Conservation (phyloP, 2,329 filamentous ascomycete genomes). For the Aspergillus neotritici region DNA sequence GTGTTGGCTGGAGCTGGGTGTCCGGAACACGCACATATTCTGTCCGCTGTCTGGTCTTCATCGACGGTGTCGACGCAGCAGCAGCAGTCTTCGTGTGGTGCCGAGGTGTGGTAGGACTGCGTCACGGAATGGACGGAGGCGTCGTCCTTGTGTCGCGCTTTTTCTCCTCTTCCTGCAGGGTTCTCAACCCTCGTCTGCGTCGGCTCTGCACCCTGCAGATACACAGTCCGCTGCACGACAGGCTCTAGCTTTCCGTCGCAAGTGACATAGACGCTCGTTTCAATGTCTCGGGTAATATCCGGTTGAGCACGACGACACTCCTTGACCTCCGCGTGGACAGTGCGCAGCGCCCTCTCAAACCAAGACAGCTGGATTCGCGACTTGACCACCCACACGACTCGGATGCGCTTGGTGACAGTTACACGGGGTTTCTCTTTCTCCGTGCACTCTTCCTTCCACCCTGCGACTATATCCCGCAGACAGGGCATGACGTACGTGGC, state of each 20-base stretch:
- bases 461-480: conserved; percentile 51
- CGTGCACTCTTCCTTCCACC: conserved; percentile 35
- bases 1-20: conserved; percentile 12
- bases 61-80: conserved; percentile 46
- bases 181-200: conserved; percentile 9
- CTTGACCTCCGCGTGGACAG: conserved; percentile 41
- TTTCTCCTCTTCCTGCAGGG: not conserved
- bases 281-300: conserved; percentile 40
- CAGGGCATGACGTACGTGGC: conserved; percentile 54
- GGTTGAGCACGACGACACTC: conserved; percentile 25
- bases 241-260: conserved; percentile 45
- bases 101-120: conserved; percentile 9
- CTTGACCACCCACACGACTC: conserved; percentile 57
- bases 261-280: conserved; percentile 52
- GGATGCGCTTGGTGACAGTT: conserved; percentile 45
- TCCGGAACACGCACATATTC: conserved; percentile 34
- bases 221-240: conserved; percentile 1
- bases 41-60: conserved; percentile 35
- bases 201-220: conserved; percentile 20
- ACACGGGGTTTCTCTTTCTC: conserved; percentile 15
- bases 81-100: conserved; percentile 13
- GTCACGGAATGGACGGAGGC: conserved; percentile 17
- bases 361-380: conserved; percentile 48
- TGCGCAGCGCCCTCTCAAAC: conserved; percentile 48
- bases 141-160: conserved; percentile 13